A percentile compares a stretch with the other conserved stretches of the same genome.
These are phyloP conservation scores for Bipolaris bicolor DNA, from an alignment of 2,329 filamentous ascomycete species.

Conservation along the genomic window DNA sequence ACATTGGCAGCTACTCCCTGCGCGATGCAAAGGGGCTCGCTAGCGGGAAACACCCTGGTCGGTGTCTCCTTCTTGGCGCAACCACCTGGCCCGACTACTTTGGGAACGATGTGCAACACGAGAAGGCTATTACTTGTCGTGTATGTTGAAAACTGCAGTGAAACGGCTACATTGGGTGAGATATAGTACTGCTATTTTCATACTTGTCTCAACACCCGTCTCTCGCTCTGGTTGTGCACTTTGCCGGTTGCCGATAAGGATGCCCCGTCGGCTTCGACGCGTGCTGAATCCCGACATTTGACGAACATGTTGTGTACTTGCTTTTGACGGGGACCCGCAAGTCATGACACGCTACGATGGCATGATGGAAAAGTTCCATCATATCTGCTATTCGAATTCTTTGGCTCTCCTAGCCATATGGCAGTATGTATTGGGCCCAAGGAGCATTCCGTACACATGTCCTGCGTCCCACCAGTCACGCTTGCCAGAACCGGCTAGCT, in stretches of 20 bases:
- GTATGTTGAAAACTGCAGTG: background rate
- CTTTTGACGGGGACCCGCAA: background rate
- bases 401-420: background rate
- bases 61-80: conserved; percentile 39
- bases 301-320: background rate
- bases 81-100: conserved; percentile 33
- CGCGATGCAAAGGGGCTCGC: conserved; percentile 51
- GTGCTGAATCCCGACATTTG: background rate
- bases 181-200: no score
- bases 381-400: background rate
- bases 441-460: background rate
- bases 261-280: background rate
- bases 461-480: background rate
- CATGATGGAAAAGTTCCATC: background rate
- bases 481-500: conserved; percentile 19
- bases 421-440: background rate
- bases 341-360: background rate
- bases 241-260: background rate
- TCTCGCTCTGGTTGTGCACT: background rate
- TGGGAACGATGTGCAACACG: conserved; percentile 19
- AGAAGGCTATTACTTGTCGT: background rate
- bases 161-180: background rate
- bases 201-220: background rate
- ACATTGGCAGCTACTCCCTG: conserved; percentile 48
- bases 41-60: conserved; percentile 41